Percentiles rank a stretch among this genome's conserved stretches.
Conservation (phyloP, 164 flowering plant species). For the Sedum album region DNA sequence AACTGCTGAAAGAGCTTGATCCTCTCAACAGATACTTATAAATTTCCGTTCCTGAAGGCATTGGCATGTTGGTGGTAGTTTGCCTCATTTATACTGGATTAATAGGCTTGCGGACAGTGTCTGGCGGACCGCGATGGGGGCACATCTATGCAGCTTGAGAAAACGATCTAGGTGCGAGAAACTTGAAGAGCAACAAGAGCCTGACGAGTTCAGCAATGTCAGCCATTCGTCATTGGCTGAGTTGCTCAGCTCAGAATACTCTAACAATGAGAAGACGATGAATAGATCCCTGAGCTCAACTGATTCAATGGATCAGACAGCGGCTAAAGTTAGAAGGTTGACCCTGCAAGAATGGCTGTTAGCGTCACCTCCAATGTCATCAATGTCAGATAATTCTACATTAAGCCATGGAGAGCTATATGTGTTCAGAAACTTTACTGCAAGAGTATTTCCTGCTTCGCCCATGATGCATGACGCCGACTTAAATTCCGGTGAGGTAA, state of each 20-base stretch:
- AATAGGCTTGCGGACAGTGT: not conserved
- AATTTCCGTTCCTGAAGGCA: not conserved
- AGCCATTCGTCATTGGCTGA: not conserved
- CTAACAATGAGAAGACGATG: not conserved
- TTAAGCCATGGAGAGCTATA: not conserved
- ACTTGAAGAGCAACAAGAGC: not conserved
- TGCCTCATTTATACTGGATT: too few relatives aligned
- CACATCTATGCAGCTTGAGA: not conserved
- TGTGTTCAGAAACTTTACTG: not conserved
- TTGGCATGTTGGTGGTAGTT: too few relatives aligned
- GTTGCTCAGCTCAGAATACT: not conserved
- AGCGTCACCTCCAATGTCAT: not conserved
- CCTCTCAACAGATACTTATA: not conserved
- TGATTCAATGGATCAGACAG: not conserved
- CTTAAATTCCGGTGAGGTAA: not conserved
- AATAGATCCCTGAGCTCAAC: not conserved
- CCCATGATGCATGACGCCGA: not conserved
- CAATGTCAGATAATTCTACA: not conserved
- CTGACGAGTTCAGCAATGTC: not conserved
- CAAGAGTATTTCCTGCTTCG: conserved; percentile 5
- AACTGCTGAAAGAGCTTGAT: not conserved
- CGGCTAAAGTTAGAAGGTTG: not conserved
- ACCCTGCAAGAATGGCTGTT: not conserved
- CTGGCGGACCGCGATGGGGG: not conserved
- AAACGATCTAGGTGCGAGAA: not conserved